Evolutionary conservation across 331 rosid genomes (phyloP), one percentile per base, ranked within the genome.

Genomic region (Prunus yedoensis): DNA sequence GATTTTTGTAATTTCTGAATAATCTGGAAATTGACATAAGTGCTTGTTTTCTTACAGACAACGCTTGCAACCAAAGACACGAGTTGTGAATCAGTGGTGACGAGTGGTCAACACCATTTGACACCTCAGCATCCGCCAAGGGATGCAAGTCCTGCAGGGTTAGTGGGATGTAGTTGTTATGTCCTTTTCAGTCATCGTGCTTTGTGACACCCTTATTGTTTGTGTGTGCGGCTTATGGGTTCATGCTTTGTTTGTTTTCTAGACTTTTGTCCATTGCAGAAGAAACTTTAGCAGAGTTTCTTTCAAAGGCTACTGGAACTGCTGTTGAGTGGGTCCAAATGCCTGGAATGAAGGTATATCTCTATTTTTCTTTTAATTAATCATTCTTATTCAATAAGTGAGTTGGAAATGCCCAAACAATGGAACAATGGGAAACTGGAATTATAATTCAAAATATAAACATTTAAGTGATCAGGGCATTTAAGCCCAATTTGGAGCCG

Each of bases 141-240:
- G 89, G 99, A 95, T 92, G 98, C 99, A 72, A 95, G 99, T 87
- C 99, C 99, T 92, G 99, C 99, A 88, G 99, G 99, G 99, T 95
- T 75, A 91, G 98, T 89, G 90, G 82, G 78, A 74, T 78, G 45
- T 83, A 14, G 92, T 70, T 89, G 87, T 84, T 84, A 76, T 76
- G 83, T 86, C 89, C 73, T 54, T 88, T 84, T 88, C 84, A 82
- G 80, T 74, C 84, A 75, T 79, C 66, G 73, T 77, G 63, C 54
- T 77, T 54, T 25, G 78, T 83, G 74, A 80, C 83, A 18, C 67
- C 56, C 15, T 43, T 21, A 21, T 21, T 85, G 74, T 69, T 84
- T 78, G 67, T 57, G 75, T 69, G 61, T 73, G 68, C 81, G 76
- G 78, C 84, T 82, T 74, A 83, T 79, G 71, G 79, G 68, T 85